Base-by-base conservation (phyloP, 106 monocot species). In the Allium cepa region DNA sequence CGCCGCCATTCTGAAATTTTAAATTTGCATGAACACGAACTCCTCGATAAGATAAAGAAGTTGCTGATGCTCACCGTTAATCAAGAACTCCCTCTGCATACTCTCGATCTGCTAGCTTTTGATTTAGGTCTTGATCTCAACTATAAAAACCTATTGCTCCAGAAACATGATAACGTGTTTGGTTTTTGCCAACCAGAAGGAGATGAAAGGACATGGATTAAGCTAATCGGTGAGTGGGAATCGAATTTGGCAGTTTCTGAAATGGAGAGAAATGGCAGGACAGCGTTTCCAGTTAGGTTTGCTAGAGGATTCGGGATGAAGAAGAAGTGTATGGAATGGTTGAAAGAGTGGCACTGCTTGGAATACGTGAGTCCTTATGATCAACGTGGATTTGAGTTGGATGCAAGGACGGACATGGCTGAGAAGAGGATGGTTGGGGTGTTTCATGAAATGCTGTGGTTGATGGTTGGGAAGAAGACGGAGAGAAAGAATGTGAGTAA, bases 371-470 rank as follows among this genome's bases (percentile, higher is more conserved):
- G 91, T 53, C 95, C 95, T 1, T 95, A 91, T 52, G 71, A 63
- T 36, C 3, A 36, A 5, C 77, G 75, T 28, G 57, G 85, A 0
- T 73, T 72, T 0, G 61, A 17, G 55, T 69, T 95, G 10, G 95
- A 95, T 16, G 83, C 75, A 45, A 78, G 95, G 49, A 95, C 88
- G 10, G 95, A 95, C 51, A 83, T 77, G 7, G 79, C 88, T 1
- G 95, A 95, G 81, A 95, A 95, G 83, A 79, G 95, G 57, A 80
- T 82, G 13, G 95, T 95, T 17, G 95, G 79, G 22, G 81, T 95
- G 28, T 95, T 91, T 74, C 95, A 95, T 55, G 95, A 95, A 83
- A 70, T 95, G 11, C 81, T 95, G 46, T 85, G 88, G 63, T 81
- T 95, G 17, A 88, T 76, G 7, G 11, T 95, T 7, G 83, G 67